Base-by-base conservation (phyloP, 345 rosid genomes). In the Pistacia vera region DNA sequence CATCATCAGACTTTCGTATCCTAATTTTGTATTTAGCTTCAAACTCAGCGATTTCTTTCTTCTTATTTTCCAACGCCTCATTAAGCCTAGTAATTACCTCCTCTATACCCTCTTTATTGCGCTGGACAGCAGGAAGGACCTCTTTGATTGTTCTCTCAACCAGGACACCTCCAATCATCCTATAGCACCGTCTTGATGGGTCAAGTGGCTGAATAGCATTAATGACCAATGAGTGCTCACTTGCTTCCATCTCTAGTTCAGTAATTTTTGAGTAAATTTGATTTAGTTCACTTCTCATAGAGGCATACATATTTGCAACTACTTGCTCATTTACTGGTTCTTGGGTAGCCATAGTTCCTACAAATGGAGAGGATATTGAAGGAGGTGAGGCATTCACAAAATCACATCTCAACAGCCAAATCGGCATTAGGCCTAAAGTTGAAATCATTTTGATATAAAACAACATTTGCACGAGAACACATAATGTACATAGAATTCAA, bases 71-170 rank as follows among this genome's bases (percentile, higher is more conserved):
- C 79, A 93, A 48, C 30, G 98, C 87, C 82, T 96, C 98, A 9
- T 96, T 84, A 56, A 93, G 91, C 89, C 97, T 87, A 59, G 81
- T 72, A 12, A 96, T 87, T 22, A 96, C 97, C 81, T 93, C 98
- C 82, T 92, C 98, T 8, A 96, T 92, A 11, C 99, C 99, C 67
- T 89, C 97, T 74, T 93, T 96, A 78, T 96, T 96, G 79, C 95
- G 92, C 66, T 85, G 94, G 68, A 96, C 97, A 54, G 99, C 99
- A 3, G 99, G 98, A 76, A 93, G 89, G 51, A 96, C 97, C 72
- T 92, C 98, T 74, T 84, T 90, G 85, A 95, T 83, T 78, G 98
- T 95, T 85, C 98, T 92, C 87, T 95, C 96, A 0, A 95, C 99
- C 11, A 93, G 88, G 56, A 95, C 97, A 51, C 99, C 97, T 64